phyloP scores from a whole-genome alignment of 2,329 filamentous ascomycete genomes.

The Pezicula rhizophila region DNA sequence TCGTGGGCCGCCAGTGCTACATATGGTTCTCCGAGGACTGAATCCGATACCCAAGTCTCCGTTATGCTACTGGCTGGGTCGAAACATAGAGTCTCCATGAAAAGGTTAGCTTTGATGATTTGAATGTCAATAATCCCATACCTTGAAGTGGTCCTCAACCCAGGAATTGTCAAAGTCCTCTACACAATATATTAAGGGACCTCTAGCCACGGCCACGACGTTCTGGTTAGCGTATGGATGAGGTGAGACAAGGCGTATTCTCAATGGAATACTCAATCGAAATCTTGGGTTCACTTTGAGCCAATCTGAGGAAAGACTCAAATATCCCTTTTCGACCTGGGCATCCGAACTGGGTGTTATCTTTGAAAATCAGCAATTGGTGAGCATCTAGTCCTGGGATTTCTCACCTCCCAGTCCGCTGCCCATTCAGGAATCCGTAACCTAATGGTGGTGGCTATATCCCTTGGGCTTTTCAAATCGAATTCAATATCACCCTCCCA shows the following conservation, averaged over 20 bases:
- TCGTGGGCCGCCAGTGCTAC: conserved; percentile 13
- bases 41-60: conserved; percentile 7
- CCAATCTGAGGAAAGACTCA: conserved; percentile 38
- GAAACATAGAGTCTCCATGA: conserved; percentile 9
- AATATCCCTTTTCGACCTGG: conserved; percentile 41
- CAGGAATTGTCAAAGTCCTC: conserved; percentile 53
- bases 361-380: conserved; percentile 27
- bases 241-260: conserved; percentile 42
- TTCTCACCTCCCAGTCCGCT: conserved; percentile 24
- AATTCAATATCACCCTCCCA: conserved; percentile 49
- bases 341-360: conserved; percentile 6
- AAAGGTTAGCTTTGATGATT: neutral
- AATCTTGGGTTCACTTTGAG: conserved; percentile 35
- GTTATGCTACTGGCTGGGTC: conserved; percentile 10
- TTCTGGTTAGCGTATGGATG: conserved; percentile 51
- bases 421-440: conserved; percentile 52
- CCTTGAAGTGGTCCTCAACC: conserved; percentile 50
- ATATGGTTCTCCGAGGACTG: conserved; percentile 14
- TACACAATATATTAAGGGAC: conserved; percentile 54
- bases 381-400: neutral
- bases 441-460: conserved; percentile 34
- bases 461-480: conserved; percentile 27
- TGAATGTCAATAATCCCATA: neutral
- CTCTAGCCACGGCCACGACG: conserved; percentile 47
- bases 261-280: conserved; percentile 38